Conservation (phyloP, 192 early-diverging fungal genomes). For the Coemansia aciculifera region DNA sequence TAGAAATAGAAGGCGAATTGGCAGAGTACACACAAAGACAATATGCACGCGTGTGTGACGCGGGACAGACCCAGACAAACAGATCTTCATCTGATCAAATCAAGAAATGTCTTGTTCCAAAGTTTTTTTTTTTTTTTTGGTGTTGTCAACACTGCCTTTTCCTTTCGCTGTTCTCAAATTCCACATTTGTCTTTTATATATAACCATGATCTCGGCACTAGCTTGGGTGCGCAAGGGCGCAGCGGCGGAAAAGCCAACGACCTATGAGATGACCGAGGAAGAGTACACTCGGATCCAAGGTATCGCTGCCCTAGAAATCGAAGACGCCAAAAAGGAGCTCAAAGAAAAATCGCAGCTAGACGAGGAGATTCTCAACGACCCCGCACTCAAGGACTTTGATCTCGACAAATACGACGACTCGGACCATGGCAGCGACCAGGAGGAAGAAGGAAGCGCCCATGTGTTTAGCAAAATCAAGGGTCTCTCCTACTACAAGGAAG, state of each 20-base stretch:
- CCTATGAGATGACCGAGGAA: conserved; percentile 81
- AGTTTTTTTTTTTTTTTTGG: conserved; percentile 18
- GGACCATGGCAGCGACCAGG: conserved; percentile 44
- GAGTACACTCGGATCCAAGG: conserved; percentile 81
- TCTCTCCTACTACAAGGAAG: conserved; percentile 79
- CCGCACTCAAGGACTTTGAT: conserved; percentile 82
- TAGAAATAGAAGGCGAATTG: not conserved
- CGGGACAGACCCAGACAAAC: not conserved
- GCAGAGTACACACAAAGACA: not conserved
- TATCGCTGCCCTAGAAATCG: conserved; percentile 65
- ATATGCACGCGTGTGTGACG: conserved; percentile 3
- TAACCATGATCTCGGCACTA: conserved; percentile 85
- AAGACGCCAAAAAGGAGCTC: conserved; percentile 65
- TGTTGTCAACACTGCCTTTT: not conserved
- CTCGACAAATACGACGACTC: conserved; percentile 92
- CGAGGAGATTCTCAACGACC: conserved; percentile 47
- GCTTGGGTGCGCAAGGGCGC: conserved; percentile 93
- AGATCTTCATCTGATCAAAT: not conserved
- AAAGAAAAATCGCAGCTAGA: conserved; percentile 32
- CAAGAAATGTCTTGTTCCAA: not conserved
- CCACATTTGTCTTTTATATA: not conserved
- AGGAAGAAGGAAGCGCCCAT: conserved; percentile 45
- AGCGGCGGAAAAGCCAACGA: conserved; percentile 77
- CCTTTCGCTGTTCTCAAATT: not conserved
- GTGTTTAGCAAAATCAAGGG: conserved; percentile 87